Base-by-base conservation (phyloP, 73 alveolate genomes). In the Uronychia binucleata region DNA sequence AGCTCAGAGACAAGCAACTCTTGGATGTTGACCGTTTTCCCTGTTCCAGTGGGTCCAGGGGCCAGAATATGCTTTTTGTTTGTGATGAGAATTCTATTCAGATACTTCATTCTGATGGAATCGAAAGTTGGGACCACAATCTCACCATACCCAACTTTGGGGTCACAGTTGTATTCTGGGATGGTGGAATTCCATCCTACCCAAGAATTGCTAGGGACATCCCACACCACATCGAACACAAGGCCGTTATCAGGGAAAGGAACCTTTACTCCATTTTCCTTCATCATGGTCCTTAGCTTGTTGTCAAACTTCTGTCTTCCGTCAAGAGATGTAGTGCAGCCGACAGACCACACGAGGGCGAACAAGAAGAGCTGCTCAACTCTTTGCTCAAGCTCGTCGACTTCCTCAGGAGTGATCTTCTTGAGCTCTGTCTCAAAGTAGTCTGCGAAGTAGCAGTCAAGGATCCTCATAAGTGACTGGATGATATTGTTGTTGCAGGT, bases 11-110 rank as follows among this genome's bases (percentile, higher is more conserved):
- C 88, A 77, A 96, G 84, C 57, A 96, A 91, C 79, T 93, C 97
- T 30, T 90, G 74, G 92, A 94, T 94, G 83, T 96, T 96, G 19
- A 96, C 97, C 30, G 99, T 91, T 88, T 96, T 96, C 30, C 99
- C 99, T 79, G 98, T 94, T 34, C 99, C 99, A 59, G 99, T 96
- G 58, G 99, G 99, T 0, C 99, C 99, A 30, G 99, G 96, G 30
- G 97, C 82, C 19, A 96, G 87, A 34, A 94, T 92, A 94, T 96
- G 98, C 88, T 93, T 94, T 84, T 95, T 94, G 79, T 96, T 94
- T 84, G 88, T 86, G 59, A 96, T 84, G 57, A 96, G 90, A 74
- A 88, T 83, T 88, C 82, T 90, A 84, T 84, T 88, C 33, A 96
- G 83, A 85, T 88, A 92, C 80, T 96, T 94, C 92, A 93, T 92